Percentiles rank a stretch among this genome's conserved stretches.
phyloP scores from a whole-genome alignment of 192 early-diverging fungal genomes.

The Coemansia sp. region DNA sequence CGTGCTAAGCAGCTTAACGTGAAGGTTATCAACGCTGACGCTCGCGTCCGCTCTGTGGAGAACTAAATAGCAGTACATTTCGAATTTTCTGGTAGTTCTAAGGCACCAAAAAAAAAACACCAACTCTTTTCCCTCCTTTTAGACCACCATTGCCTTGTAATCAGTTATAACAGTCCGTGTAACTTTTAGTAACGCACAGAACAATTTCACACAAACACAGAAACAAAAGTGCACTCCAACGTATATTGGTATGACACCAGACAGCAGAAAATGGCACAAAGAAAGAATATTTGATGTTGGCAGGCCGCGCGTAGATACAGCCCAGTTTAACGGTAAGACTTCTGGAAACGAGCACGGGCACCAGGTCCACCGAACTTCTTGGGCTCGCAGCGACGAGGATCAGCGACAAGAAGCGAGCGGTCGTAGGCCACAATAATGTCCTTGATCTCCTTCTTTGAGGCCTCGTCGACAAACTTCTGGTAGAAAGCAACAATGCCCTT shows the following conservation, averaged over 20 bases:
- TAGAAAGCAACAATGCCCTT: constrained; percentile 99
- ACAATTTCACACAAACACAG: not conserved
- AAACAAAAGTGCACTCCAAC: constrained; percentile 25
- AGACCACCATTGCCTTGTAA: too few species aligned
- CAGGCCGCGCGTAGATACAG: constrained; percentile 4
- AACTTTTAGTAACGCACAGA: not conserved
- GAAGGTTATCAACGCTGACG: constrained; percentile 93
- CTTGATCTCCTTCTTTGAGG: constrained; percentile 99
- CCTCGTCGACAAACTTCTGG: constrained; percentile 99
- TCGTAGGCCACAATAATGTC: constrained; percentile 87
- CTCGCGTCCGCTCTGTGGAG: constrained; percentile 76
- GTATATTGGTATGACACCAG: constrained; percentile 45
- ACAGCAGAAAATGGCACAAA: constrained; percentile 37
- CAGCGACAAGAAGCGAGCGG: constrained; percentile 96
- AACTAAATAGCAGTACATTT: constrained; percentile 50
- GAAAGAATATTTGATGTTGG: constrained; percentile 4
- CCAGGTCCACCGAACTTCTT: constrained; percentile 99
- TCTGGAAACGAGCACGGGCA: constrained; percentile 95
- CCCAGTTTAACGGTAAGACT: constrained; percentile 81
- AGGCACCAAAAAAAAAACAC: constrained; percentile 18
- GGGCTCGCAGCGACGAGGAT: constrained; percentile 98
- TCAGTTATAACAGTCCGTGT: not conserved
- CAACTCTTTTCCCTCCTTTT: not conserved
- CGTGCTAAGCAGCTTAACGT: constrained; percentile 95
- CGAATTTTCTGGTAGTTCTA: constrained; percentile 12